These are phyloP conservation scores for Chalciporus piperatus DNA, from an alignment of 768 basidiomycete genomes.

Conservation along the genomic window DNA sequence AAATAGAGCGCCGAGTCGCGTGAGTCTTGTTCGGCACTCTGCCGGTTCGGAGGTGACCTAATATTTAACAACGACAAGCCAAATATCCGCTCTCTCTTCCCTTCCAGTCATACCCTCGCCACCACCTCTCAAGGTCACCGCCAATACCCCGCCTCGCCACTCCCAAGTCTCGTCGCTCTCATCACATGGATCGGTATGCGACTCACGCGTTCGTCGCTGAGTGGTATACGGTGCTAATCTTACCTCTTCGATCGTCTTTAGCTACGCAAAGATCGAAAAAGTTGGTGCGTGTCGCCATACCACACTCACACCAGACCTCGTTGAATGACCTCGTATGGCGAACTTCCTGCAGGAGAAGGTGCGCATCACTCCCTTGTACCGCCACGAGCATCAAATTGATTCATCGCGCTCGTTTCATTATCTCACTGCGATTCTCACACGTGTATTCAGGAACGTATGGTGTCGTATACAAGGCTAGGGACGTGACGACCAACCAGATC, in stretches of 20 bases:
- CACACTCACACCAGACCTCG: conserved; percentile 3
- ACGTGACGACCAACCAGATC: conserved; percentile 71
- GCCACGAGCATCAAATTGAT: conserved; percentile 6
- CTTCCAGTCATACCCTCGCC: background rate
- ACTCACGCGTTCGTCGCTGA: background rate
- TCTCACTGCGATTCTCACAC: conserved; percentile 7
- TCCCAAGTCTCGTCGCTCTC: background rate
- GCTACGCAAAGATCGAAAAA: conserved; percentile 98
- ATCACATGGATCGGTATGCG: conserved; percentile 35
- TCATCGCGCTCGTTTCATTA: conserved; percentile 1
- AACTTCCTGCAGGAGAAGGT: conserved; percentile 42
- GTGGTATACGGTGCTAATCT: conserved; percentile 16
- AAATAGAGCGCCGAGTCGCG: background rate
- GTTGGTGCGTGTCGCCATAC: conserved; percentile 67
- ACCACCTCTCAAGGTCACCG: conserved; percentile 2
- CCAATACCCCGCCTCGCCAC: background rate
- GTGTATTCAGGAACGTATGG: conserved; percentile 83
- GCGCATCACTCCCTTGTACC: conserved; percentile 1
- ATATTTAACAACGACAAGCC: conserved; percentile 18
- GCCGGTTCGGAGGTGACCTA: background rate
- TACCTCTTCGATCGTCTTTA: conserved; percentile 35
- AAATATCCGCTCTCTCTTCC: conserved; percentile 1
- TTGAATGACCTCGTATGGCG: conserved; percentile 17
- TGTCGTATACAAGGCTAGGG: conserved; percentile 96
- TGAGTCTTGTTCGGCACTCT: conserved; percentile 17